phyloP scores from a whole-genome alignment of 139 green algal species.

The Nannochloris sp. region DNA sequence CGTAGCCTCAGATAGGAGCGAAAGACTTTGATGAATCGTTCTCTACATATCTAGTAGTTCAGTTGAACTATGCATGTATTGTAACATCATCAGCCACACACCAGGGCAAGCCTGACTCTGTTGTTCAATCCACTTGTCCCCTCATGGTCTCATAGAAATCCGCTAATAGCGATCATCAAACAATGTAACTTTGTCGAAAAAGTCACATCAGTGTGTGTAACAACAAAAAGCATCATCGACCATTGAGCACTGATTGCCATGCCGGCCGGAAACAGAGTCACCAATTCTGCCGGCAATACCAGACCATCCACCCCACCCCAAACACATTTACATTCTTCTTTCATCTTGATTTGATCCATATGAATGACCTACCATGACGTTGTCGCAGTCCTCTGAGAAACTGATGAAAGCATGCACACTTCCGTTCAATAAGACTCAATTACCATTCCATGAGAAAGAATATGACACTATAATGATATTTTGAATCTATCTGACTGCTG shows the following conservation, averaged over 20 bases:
- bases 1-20: constrained; percentile 36
- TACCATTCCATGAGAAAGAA: too few relatives aligned
- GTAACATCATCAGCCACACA: constrained; percentile 20
- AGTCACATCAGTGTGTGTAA: constrained; percentile 32
- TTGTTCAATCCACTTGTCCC: not conserved
- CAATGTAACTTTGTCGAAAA: not conserved
- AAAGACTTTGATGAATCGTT: constrained; percentile 30
- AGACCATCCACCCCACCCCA: too few relatives aligned
- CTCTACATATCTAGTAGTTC: constrained; percentile 17
- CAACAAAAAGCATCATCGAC: constrained; percentile 19
- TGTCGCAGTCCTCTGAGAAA: too few relatives aligned
- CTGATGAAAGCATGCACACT: too few relatives aligned
- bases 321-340: too few relatives aligned
- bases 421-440: too few relatives aligned
- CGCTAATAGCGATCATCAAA: constrained; percentile 20
- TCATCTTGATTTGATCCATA: too few relatives aligned
- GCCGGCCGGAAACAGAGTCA: not conserved
- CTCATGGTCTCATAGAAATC: constrained; percentile 25
- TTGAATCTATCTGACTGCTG: too few relatives aligned
- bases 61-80: constrained; percentile 41
- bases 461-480: too few relatives aligned
- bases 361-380: too few relatives aligned
- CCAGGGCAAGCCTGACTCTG: not conserved
- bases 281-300: not conserved
- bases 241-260: not conserved